A percentile compares a stretch with the other conserved stretches of the same genome.
Evolutionary conservation across 225 moss, liverwort and hornwort species (phyloP).

Genomic region (Marchantia polymorpha): DNA sequence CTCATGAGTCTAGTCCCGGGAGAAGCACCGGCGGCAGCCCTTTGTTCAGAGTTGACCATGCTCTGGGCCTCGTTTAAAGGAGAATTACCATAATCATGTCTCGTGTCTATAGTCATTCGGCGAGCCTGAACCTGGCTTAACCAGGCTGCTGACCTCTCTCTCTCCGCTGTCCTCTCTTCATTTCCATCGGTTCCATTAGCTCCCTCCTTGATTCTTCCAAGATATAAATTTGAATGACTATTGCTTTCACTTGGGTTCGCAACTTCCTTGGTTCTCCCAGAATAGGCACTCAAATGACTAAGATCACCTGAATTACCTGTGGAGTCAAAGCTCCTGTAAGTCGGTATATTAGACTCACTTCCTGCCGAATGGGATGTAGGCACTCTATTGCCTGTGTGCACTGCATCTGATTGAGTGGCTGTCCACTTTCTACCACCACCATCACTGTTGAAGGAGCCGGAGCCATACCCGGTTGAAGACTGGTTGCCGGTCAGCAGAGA

Average conservation of each 20-base stretch:
- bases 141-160: slow-evolving; percentile 46
- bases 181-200: slow-evolving; percentile 43
- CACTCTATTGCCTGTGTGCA: slow-evolving; percentile 45
- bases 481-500: slow-evolving; percentile 45
- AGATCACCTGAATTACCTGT: slow-evolving; percentile 45
- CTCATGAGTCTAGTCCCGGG: slow-evolving; percentile 42
- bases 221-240: slow-evolving; percentile 20
- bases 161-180: slow-evolving; percentile 42
- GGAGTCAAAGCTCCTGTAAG: slow-evolving; percentile 49
- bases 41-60: slow-evolving; percentile 50
- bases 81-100: slow-evolving; percentile 30
- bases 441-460: slow-evolving; percentile 38
- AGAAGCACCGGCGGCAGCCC: slow-evolving; percentile 35
- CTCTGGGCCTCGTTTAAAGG: slow-evolving; percentile 48
- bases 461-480: slow-evolving; percentile 16
- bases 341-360: slow-evolving; percentile 44
- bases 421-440: slow-evolving; percentile 54
- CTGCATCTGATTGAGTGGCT: slow-evolving; percentile 49
- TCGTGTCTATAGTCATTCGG: slow-evolving; percentile 42
- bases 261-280: slow-evolving; percentile 39
- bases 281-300: slow-evolving; percentile 27
- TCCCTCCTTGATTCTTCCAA: slow-evolving; percentile 37
- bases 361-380: slow-evolving; percentile 33
- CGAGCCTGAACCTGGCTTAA: slow-evolving; percentile 52
- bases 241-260: slow-evolving; percentile 34